Base-by-base conservation (phyloP, 345 rosid species). In the Hevea brasiliensis region DNA sequence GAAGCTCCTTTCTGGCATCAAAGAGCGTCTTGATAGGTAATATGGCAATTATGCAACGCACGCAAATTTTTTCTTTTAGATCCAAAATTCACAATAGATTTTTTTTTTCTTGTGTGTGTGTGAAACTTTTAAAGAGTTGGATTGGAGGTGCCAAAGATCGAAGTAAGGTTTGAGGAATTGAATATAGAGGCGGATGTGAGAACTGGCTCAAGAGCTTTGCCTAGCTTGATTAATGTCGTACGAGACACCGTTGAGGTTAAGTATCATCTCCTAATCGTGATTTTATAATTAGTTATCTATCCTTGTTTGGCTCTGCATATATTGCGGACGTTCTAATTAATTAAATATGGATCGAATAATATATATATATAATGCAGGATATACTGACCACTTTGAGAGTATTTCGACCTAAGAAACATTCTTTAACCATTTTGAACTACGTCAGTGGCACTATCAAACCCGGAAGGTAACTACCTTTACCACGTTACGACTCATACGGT, bases 161-260 rank as follows among this genome's bases (percentile, higher is more conserved):
- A 90, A 79, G 92, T 92, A 24, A 87, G 93, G 74, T 92, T 87
- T 69, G 84, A 88, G 82, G 80, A 88, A 81, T 63, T 92, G 84
- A 89, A 80, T 37, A 68, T 94, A 20, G 82, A 27, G 26, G 94
- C 94, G 42, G 70, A 84, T 53, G 91, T 89, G 72, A 89, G 86
- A 79, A 86, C 81, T 35, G 94, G 93, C 24, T 81, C 85, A 4
- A 86, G 98, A 85, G 97, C 98, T 45, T 86, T 94, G 63, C 98
- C 98, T 0, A 92, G 97, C 63, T 85, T 94, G 85, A 73, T 84
- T 68, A 94, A 94, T 70, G 85, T 76, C 21, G 62, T 85, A 62
- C 97, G 88, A 41, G 84, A 94, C 75, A 58, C 82, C 10, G 1
- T 86, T 48, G 97, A 94, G 96, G 97, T 94, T 12, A 40, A 29